phyloP scores from a whole-genome alignment of 768 basidiomycete genomes.

The Naganishia onofrii region DNA sequence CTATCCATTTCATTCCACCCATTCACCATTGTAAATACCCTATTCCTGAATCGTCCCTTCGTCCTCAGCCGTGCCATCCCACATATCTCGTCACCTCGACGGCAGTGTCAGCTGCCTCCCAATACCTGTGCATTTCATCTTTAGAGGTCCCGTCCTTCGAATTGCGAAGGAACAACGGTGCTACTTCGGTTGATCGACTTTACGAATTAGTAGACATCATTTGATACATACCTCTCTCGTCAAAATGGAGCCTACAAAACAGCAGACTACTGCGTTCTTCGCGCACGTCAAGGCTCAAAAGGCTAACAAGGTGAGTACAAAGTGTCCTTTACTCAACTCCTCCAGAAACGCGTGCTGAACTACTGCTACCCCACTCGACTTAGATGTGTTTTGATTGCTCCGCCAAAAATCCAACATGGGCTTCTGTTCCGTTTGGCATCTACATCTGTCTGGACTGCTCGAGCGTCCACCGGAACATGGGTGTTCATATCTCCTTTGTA shows the following conservation, averaged over 20 bases:
- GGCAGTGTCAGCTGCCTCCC: background rate
- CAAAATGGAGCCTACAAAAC: constrained; percentile 57
- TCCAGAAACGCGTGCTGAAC: background rate
- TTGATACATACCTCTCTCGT: background rate
- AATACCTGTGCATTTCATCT: background rate
- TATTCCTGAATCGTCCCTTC: background rate
- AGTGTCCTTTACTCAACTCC: background rate
- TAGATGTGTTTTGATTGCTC: constrained; percentile 91
- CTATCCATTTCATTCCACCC: background rate
- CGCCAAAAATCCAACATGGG: constrained; percentile 96
- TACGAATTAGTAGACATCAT: background rate
- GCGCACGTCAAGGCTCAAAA: constrained; percentile 77
- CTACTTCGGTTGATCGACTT: background rate
- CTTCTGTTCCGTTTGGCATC: constrained; percentile 90
- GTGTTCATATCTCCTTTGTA: constrained; percentile 96
- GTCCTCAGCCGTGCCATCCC: too few species aligned
- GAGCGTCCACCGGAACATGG: constrained; percentile 89
- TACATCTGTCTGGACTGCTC: constrained; percentile 99
- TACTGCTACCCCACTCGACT: background rate
- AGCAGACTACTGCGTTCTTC: constrained; percentile 83
- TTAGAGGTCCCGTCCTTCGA: background rate
- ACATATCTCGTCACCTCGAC: background rate
- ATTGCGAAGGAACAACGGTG: background rate
- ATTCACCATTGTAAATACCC: background rate
- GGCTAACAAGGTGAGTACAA: constrained; percentile 61